A percentile compares a stretch with the other conserved stretches of the same genome.
phyloP scores from a whole-genome alignment of 2,329 filamentous ascomycete genomes.

The Neonectria punicea region DNA sequence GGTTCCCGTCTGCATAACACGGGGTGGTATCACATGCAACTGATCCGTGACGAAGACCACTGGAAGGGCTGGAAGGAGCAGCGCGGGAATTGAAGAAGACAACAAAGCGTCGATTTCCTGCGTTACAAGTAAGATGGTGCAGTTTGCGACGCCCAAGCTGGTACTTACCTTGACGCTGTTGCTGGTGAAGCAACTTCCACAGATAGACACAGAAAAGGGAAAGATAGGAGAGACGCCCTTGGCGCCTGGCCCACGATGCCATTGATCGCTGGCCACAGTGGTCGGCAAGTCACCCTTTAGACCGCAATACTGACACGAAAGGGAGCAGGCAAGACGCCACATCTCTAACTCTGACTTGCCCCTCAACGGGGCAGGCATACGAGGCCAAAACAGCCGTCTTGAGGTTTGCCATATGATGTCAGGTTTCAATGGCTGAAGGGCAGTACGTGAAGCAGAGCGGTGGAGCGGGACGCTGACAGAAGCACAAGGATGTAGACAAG shows the following conservation, averaged over 20 bases:
- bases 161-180: constrained; percentile 72
- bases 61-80: constrained; percentile 74
- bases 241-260: constrained; percentile 70
- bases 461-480: constrained; percentile 38
- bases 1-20: constrained; percentile 63
- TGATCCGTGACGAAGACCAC: constrained; percentile 73
- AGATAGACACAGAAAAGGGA: constrained; percentile 75
- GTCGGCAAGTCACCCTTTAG: constrained; percentile 46
- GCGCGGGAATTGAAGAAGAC: constrained; percentile 67
- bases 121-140: constrained; percentile 31
- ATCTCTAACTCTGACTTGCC: constrained; percentile 77
- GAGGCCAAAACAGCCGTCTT: constrained; percentile 71
- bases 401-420: constrained; percentile 78
- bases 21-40: constrained; percentile 67
- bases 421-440: constrained; percentile 58
- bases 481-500: constrained; percentile 64
- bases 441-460: constrained; percentile 35
- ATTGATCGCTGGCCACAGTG: constrained; percentile 52
- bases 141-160: constrained; percentile 13
- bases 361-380: constrained; percentile 75
- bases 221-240: constrained; percentile 73
- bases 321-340: constrained; percentile 76
- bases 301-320: constrained; percentile 75
- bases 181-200: constrained; percentile 71
- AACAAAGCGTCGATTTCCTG: constrained; percentile 78